A percentile compares a stretch with the other conserved stretches of the same genome.
Evolutionary conservation across 192 early-diverging fungal species (phyloP).

Genomic region (Cetraspora pellucida): DNA sequence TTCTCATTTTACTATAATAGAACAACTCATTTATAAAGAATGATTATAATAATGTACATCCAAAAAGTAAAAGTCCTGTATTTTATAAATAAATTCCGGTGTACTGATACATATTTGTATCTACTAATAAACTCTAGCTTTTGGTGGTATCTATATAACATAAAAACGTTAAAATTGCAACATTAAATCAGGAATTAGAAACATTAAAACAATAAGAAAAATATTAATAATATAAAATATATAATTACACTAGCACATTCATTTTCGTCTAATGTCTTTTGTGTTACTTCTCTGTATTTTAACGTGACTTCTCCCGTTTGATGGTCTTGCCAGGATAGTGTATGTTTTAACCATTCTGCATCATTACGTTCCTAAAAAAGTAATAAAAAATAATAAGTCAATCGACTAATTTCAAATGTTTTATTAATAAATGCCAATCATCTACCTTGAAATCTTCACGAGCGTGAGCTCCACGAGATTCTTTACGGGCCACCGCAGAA

Average conservation of each 20-base stretch:
- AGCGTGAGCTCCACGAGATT: slow-evolving; percentile 97
- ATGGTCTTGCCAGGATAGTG: slow-evolving; percentile 90
- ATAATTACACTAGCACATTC: slow-evolving; percentile 84
- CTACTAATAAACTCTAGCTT: slow-evolving; percentile 28
- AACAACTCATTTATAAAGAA: too few relatives aligned
- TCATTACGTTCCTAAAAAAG: slow-evolving; percentile 78
- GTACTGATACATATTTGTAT: neutral
- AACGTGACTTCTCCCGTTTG: slow-evolving; percentile 75
- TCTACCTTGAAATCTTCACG: slow-evolving; percentile 86
- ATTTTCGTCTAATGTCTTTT: slow-evolving; percentile 84
- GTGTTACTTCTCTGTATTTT: slow-evolving; percentile 81
- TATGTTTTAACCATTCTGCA: slow-evolving; percentile 98
- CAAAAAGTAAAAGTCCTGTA: too few relatives aligned
- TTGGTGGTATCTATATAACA: slow-evolving; percentile 31
- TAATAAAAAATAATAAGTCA: slow-evolving; percentile 17
- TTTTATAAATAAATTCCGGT: too few relatives aligned
- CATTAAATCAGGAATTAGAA: neutral
- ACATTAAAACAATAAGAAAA: neutral
- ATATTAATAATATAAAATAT: neutral
- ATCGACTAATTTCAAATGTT: neutral
- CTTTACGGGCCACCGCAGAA: slow-evolving; percentile 89
- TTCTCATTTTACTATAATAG: too few relatives aligned
- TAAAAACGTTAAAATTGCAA: neutral
- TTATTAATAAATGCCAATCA: too few relatives aligned
- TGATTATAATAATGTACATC: too few relatives aligned